These are phyloP conservation scores for Schizochytrium sp. DNA, from an alignment of 108 stramenopile species.

Conservation along the genomic window DNA sequence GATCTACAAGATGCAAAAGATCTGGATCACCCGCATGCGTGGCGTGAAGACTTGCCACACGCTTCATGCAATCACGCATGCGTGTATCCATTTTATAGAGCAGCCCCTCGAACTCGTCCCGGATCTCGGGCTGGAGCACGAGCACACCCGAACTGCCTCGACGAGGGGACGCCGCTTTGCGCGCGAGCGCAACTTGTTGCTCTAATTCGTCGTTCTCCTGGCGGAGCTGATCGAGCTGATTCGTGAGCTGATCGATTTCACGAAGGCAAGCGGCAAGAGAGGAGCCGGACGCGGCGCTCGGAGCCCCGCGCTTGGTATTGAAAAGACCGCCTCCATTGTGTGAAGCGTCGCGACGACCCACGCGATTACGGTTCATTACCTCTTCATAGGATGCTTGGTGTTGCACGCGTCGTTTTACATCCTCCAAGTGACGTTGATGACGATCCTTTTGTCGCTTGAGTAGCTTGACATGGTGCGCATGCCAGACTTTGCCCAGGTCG, in stretches of 20 bases:
- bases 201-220: background rate
- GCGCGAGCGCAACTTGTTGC: background rate
- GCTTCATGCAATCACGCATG: constrained; percentile 14
- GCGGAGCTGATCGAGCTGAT: background rate
- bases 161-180: background rate
- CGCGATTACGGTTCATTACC: background rate
- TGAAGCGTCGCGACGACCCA: background rate
- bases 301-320: background rate
- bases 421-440: background rate
- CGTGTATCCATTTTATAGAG: background rate
- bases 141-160: background rate
- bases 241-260: background rate
- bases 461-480: background rate
- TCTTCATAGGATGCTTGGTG: background rate
- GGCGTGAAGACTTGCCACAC: background rate
- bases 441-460: no score
- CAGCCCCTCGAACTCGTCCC: background rate
- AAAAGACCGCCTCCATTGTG: background rate
- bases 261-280: background rate
- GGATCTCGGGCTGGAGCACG: background rate
- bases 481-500: background rate
- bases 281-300: background rate
- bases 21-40: background rate
- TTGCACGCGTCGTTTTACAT: background rate
- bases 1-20: background rate